phyloP scores from a whole-genome alignment of 1,284 basidiomycete species.

The Boletus semigastroideus region DNA sequence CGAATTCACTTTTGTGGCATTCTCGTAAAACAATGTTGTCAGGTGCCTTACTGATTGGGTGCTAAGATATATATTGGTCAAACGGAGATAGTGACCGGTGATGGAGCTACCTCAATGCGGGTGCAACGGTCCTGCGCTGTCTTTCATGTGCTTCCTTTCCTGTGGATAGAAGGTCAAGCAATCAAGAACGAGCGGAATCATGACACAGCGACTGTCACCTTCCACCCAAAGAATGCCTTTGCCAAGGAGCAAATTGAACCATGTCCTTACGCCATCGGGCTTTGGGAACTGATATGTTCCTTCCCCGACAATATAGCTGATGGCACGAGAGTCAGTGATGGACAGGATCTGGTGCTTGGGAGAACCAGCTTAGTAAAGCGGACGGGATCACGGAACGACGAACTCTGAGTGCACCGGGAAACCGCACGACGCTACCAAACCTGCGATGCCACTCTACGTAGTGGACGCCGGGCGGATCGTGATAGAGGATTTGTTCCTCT shows the following conservation, averaged over 20 bases:
- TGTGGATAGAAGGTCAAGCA: constrained; percentile 17
- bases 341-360: constrained; percentile 54
- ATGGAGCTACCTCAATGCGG: constrained; percentile 49
- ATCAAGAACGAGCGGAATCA: neutral
- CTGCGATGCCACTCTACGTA: constrained; percentile 51
- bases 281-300: constrained; percentile 57
- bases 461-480: constrained; percentile 44
- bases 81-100: neutral
- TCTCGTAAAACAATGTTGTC: constrained; percentile 49
- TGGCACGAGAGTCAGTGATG: constrained; percentile 51
- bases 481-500: constrained; percentile 54
- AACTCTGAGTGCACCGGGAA: constrained; percentile 56
- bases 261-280: constrained; percentile 55
- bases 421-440: constrained; percentile 52
- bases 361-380: constrained; percentile 6
- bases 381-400: neutral
- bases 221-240: constrained; percentile 65
- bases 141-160: constrained; percentile 54
- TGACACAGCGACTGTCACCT: constrained; percentile 35
- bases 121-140: constrained; percentile 50
- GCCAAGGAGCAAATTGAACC: constrained; percentile 57
- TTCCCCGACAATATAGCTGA: constrained; percentile 51
- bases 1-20: constrained; percentile 39
- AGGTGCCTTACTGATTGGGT: constrained; percentile 51
- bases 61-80: constrained; percentile 32